These are phyloP conservation scores for Hypoxylon sp. DNA, from an alignment of 2,329 filamentous ascomycete genomes.

Conservation along the genomic window DNA sequence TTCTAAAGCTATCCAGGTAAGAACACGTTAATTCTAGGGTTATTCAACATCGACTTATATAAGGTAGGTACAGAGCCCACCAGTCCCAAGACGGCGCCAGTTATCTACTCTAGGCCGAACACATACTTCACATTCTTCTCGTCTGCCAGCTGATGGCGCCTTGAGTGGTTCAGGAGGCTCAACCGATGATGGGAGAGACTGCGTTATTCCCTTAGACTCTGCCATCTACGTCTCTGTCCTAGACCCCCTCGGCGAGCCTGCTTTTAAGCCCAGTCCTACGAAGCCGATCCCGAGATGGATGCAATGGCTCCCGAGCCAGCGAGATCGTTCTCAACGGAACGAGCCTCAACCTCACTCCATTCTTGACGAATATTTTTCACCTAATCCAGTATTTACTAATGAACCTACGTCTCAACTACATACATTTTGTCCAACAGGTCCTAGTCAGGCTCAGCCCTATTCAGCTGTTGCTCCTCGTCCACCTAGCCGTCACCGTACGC, in stretches of 20 bases:
- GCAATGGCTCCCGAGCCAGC: constrained; percentile 53
- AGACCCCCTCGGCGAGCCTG: constrained; percentile 63
- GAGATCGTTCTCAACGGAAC: constrained; percentile 2
- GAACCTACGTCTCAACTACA: constrained; percentile 6
- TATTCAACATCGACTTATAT: constrained; percentile 7
- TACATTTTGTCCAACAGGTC: constrained; percentile 42
- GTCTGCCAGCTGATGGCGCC: constrained; percentile 31
- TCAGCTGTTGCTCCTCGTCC: constrained; percentile 7
- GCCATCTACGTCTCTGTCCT: constrained; percentile 66
- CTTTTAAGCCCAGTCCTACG: constrained; percentile 64
- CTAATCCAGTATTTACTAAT: neutral
- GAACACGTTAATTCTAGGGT: neutral
- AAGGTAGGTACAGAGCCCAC: constrained; percentile 20
- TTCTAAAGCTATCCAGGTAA: constrained; percentile 32
- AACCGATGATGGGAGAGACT: constrained; percentile 38
- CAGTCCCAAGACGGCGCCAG: constrained; percentile 12
- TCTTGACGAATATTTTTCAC: constrained; percentile 49
- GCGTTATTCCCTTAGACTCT: constrained; percentile 50
- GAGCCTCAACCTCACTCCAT: constrained; percentile 47
- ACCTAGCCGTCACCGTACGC: neutral
- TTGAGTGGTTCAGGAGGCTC: constrained; percentile 34
- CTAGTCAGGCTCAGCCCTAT: neutral
- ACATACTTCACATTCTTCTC: constrained; percentile 17
- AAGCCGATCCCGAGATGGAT: constrained; percentile 68
- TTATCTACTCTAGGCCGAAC: constrained; percentile 7